Evolutionary conservation across 345 rosid genomes (phyloP), one percentile per base, ranked within the genome.

Genomic region (Zanthoxylum bungeanum): DNA sequence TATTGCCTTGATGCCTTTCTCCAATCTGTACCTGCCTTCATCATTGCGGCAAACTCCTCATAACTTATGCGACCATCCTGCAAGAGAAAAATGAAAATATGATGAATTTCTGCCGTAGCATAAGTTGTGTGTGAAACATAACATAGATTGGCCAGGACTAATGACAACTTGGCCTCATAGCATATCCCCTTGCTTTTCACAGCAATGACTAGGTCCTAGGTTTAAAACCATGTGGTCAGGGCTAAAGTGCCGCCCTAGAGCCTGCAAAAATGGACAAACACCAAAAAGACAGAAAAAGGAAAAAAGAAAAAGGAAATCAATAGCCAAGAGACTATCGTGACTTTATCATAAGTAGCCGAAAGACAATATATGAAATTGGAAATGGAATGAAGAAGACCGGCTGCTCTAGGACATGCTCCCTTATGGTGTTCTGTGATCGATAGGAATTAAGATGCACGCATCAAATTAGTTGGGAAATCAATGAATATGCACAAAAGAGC

Each of bases 11-110:
- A 92, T 3, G 94, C 98, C 76, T 90, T 92, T 71, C 98, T 88
- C 96, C 98, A 92, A 68, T 92, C 98, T 2, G 96, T 92, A 1
- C 98, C 98, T 1, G 98, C 96, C 86, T 88, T 90, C 98, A 90
- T 92, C 98, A 90, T 90, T 8, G 83, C 78, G 10, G 76, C 89
- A 71, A 92, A 92, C 84, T 92, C 98, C 73, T 92, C 98, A 0
- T 88, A 90, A 73, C 96, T 90, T 78, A 92, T 90, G 24, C 92
- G 87, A 28, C 96, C 96, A 44, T 92, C 98, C 98, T 92, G 84
- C 68, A 70, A 58, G 8, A 33, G 17, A 39, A 5, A 4, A 40
- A 36, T 9, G 21, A 25, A 57, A 64, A 39, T 39, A 49, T 47
- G 47, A 69, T 49, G 58, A 49, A 40, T 11, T 74, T 57, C 51